Evolutionary conservation across 2,329 filamentous ascomycete genomes (phyloP), one percentile per base, ranked within the genome.

Genomic region (Metarhizium humberi): DNA sequence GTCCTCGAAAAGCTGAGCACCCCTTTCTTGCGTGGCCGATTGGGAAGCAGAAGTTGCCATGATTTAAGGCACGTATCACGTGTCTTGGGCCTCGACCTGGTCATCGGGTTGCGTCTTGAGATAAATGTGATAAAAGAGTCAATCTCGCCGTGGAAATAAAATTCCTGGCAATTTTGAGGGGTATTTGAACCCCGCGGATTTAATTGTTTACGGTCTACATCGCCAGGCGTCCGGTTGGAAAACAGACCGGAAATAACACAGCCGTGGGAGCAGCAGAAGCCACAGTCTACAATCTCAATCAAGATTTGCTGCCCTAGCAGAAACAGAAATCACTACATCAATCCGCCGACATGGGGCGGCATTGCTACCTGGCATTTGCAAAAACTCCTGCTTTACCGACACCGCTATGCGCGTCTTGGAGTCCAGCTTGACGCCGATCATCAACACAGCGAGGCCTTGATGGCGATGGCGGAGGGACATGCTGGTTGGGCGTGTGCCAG

Each of bases 61-160:
- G 56, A 53, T 40, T 25, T 54, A 52, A 51, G 47, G 51, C 48
- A 56, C 56, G 45, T 16, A 56, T 58, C 56, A 50, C 56, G 53
- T 53, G 53, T 58, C 54, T 51, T 32, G 45, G 50, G 58, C 51
- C n/a, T 47, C 56, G 46, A 43, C 53, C 47, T 40, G 30, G 16
- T 50, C 50, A 50, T 51, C 13, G 34, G 48, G 50, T 53, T 51
- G 20, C 49, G 36, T 34, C 50, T 48, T 51, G 42, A 52, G 56
- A 56, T 55, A 46, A 55, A 50, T 36, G 55, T 56, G 56, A 58
- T 52, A 48, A 34, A 53, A 25, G 32, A 52, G 29, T 32, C 7
- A 25, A 46, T 51, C 25, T 34, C 55, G 51, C 40, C 50, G 49
- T 52, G 54, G 54, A 36, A 34, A 53, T 55, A 47, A 51, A 50